Evolutionary conservation across 2,329 filamentous ascomycete genomes (phyloP), one percentile per base, ranked within the genome.

Genomic region (Trichoderma sp.): DNA sequence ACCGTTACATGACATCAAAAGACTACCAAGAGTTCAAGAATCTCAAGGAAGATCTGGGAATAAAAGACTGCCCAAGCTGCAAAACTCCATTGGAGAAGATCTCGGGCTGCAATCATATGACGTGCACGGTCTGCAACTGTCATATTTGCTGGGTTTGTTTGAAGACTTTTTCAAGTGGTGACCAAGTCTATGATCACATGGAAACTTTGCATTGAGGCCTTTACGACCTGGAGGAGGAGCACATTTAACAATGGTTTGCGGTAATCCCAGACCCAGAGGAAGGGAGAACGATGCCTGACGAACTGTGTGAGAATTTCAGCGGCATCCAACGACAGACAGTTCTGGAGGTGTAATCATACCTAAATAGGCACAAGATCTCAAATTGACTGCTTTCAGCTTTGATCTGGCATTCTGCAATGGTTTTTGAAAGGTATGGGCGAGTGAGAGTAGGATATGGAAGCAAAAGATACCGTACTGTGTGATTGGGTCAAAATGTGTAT

Each of bases 141-240:
- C 85, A 88, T 74, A 86, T 88, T 35, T 89, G 87, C 76, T 89
- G 87, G 86, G 80, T 84, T 3, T 89, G 88, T 75, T 76, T 87
- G 79, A 59, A 38, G 53, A 56, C 65, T 5, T 75, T 71, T 64
- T 16, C 35, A 6, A 27, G 29, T 7, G 6, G 56, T 4, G 9
- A 12, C 0, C 18, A 11, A 8, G 21, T 67, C 5, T 75, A 75
- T 50, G 65, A 31, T 7, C 73, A 75, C 21, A 75, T 75, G 73
- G n/a, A 12, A n/a, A 35, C 53, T 21, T 21, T 31, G n/a, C 73
- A 75, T 33, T 65, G 53, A 68, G 63, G 60, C 3, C 60, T 35
- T 24, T 35, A 29, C 4, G 31, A 35, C 60, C 18, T 7, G n/a
- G 9, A 11, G n/a, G 29, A 31, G 31, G 9, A 1, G 2, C 6